These are phyloP conservation scores for Fonsecaea nubica DNA, from an alignment of 2,329 filamentous ascomycete genomes.

Conservation along the genomic window DNA sequence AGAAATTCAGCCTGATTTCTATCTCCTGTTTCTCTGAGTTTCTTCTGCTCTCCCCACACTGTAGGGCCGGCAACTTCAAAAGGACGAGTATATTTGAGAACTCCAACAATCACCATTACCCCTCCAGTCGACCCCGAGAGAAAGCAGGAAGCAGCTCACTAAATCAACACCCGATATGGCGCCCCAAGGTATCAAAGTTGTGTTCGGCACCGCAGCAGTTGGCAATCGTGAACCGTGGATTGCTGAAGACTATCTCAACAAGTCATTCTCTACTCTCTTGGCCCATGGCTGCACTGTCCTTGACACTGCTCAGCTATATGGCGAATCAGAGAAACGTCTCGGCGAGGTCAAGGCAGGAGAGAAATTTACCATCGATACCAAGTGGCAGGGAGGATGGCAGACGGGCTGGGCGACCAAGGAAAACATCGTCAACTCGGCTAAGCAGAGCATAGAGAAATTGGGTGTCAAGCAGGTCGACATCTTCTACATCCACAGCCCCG, in stretches of 20 bases:
- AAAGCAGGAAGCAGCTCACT: not conserved
- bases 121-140: not conserved
- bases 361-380: conserved; percentile 56
- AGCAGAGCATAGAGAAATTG: conserved; percentile 38
- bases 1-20: conserved; percentile 7
- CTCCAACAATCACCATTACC: not conserved
- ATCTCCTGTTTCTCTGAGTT: not conserved
- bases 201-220: conserved; percentile 30
- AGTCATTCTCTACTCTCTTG: conserved; percentile 30
- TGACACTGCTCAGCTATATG: conserved; percentile 45
- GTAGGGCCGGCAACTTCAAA: not conserved
- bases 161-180: conserved; percentile 24
- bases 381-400: conserved; percentile 50
- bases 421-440: conserved; percentile 36
- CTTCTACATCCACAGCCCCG: conserved; percentile 48
- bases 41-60: not conserved
- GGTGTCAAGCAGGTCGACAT: conserved; percentile 44
- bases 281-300: conserved; percentile 33
- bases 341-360: conserved; percentile 50
- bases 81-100: not conserved
- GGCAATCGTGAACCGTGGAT: conserved; percentile 32
- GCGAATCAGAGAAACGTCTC: conserved; percentile 51
- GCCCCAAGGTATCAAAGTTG: conserved; percentile 25
- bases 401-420: conserved; percentile 30
- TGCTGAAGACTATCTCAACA: conserved; percentile 21